These are phyloP conservation scores for Fistulinella cinereoalba DNA, from an alignment of 1,284 basidiomycete genomes.

Conservation along the genomic window DNA sequence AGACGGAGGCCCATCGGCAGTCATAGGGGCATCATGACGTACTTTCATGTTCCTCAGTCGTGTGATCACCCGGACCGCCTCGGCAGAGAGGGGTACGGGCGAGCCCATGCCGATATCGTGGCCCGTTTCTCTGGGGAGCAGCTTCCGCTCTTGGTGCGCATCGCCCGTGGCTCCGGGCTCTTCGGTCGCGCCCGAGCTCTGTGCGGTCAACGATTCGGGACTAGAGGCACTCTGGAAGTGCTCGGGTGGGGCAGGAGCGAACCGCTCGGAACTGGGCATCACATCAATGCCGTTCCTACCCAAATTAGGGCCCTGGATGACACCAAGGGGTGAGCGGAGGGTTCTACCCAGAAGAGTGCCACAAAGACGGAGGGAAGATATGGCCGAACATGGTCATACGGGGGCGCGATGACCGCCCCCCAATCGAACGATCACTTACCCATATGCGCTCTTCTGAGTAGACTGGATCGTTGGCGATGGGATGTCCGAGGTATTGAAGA, in stretches of 20 bases:
- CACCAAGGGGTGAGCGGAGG: constrained; percentile 4
- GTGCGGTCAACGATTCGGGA: constrained; percentile 34
- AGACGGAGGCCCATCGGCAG: neutral
- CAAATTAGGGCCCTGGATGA: constrained; percentile 58
- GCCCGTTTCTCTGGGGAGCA: constrained; percentile 77
- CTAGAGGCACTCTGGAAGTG: constrained; percentile 43
- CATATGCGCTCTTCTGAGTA: constrained; percentile 82
- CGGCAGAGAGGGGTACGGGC: constrained; percentile 79
- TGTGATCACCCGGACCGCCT: constrained; percentile 83
- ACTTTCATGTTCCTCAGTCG: constrained; percentile 85
- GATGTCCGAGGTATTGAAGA: constrained; percentile 90
- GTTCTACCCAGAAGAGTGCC: neutral
- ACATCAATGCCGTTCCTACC: constrained; percentile 85
- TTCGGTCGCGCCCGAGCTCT: too few relatives aligned
- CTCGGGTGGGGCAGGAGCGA: constrained; percentile 60
- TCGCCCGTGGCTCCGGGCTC: too few relatives aligned
- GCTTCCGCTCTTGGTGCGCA: constrained; percentile 37
- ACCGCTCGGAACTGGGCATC: constrained; percentile 59
- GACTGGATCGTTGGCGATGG: constrained; percentile 91
- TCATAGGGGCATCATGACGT: constrained; percentile 6
- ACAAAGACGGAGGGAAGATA: neutral
- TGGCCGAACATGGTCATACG: too few relatives aligned
- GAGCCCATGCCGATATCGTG: constrained; percentile 88
- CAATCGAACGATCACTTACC: constrained; percentile 44
- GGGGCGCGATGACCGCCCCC: too few relatives aligned